phyloP scores from a whole-genome alignment of 1,284 basidiomycete genomes.

The Puccinia hordei region DNA sequence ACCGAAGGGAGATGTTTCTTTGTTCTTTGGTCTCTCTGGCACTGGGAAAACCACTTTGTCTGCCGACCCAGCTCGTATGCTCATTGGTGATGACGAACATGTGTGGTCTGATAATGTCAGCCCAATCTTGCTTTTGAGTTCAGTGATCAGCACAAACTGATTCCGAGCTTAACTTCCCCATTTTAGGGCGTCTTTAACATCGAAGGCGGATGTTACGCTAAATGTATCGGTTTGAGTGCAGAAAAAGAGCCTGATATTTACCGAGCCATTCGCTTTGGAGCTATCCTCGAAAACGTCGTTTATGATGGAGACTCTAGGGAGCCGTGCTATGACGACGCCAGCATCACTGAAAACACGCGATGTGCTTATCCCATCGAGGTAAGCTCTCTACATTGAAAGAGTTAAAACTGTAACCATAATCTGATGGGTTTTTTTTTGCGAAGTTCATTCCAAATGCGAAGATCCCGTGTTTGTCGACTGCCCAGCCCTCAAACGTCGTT shows the following conservation, averaged over 20 bases:
- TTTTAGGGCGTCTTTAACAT: slow-evolving; percentile 93
- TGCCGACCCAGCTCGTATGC: slow-evolving; percentile 82
- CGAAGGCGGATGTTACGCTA: slow-evolving; percentile 99
- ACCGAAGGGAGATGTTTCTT: slow-evolving; percentile 84
- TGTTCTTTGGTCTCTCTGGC: slow-evolving; percentile 98
- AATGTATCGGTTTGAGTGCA: slow-evolving; percentile 91
- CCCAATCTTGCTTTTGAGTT: neutral
- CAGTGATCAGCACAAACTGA: neutral
- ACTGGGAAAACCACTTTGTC: slow-evolving; percentile 98
- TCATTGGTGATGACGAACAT: slow-evolving; percentile 97
- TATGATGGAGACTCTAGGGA: slow-evolving; percentile 84
- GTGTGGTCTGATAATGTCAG: slow-evolving; percentile 82
- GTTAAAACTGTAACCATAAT: neutral
- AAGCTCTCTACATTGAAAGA: neutral
- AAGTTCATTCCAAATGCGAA: slow-evolving; percentile 89
- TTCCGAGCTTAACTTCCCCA: neutral
- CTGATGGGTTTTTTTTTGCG: neutral
- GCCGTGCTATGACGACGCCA: slow-evolving; percentile 93
- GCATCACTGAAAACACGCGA: slow-evolving; percentile 98
- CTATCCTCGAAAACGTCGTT: slow-evolving; percentile 98
- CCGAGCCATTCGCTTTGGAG: slow-evolving; percentile 91
- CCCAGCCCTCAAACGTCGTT: slow-evolving; percentile 68
- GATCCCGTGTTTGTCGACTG: slow-evolving; percentile 81
- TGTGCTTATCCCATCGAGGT: slow-evolving; percentile 93
- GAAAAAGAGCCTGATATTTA: slow-evolving; percentile 98